These are phyloP conservation scores for Malassezia obtusa DNA, from an alignment of 1,284 basidiomycete genomes.

Conservation along the genomic window DNA sequence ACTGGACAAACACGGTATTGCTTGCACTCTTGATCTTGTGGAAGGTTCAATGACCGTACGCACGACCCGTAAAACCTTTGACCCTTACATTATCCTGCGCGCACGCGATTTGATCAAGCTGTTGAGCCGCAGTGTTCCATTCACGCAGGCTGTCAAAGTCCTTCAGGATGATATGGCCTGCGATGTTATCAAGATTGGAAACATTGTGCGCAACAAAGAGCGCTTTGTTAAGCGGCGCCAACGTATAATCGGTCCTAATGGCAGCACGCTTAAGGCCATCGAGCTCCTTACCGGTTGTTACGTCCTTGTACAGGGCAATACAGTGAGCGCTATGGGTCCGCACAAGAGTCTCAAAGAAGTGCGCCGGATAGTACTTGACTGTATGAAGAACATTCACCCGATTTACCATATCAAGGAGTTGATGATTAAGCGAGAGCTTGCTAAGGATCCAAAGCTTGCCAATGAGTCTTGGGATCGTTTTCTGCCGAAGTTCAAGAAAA, in stretches of 20 bases:
- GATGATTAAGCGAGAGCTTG: slow-evolving; percentile 95
- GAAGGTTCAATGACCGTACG: slow-evolving; percentile 95
- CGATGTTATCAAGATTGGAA: slow-evolving; percentile 97
- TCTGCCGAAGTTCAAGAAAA: slow-evolving; percentile 88
- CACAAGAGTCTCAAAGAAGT: slow-evolving; percentile 94
- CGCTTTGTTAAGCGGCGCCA: slow-evolving; percentile 92
- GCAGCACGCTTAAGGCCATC: slow-evolving; percentile 94
- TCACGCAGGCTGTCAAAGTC: slow-evolving; percentile 74
- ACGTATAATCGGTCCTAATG: slow-evolving; percentile 91
- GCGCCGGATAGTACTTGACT: slow-evolving; percentile 84
- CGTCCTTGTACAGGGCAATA: slow-evolving; percentile 93
- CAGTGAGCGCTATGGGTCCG: slow-evolving; percentile 93
- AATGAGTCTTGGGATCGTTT: slow-evolving; percentile 95
- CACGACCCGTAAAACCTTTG: slow-evolving; percentile 91
- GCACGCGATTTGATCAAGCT: slow-evolving; percentile 92
- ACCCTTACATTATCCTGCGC: slow-evolving; percentile 92
- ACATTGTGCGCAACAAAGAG: slow-evolving; percentile 87
- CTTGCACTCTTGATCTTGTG: slow-evolving; percentile 85
- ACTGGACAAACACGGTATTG: slow-evolving; percentile 71
- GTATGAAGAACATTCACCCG: slow-evolving; percentile 98
- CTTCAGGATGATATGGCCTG: slow-evolving; percentile 82
- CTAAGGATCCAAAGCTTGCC: slow-evolving; percentile 92
- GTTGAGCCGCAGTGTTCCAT: slow-evolving; percentile 77
- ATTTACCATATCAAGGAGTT: slow-evolving; percentile 99
- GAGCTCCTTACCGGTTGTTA: slow-evolving; percentile 94